Conservation (phyloP, 2,329 filamentous ascomycete genomes). For the Fonsecaea multimorphosa region DNA sequence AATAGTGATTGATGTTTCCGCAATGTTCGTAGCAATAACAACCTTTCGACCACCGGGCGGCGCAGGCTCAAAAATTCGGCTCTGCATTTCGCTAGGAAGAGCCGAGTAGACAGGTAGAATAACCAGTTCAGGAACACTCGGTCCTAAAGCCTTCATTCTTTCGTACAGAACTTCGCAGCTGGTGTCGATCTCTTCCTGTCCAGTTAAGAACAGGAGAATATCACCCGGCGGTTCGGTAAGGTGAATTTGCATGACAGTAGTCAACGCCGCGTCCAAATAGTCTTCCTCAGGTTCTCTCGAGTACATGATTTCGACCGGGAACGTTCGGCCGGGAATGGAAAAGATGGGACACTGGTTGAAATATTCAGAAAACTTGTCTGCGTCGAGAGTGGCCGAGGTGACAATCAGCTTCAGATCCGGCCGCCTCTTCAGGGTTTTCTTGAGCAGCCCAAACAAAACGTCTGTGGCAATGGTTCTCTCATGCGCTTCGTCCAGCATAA, state of each 20-base stretch:
- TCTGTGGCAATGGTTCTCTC: conserved; percentile 96
- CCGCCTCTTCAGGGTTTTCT: conserved; percentile 86
- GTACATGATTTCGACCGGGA: conserved; percentile 94
- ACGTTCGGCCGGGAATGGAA: conserved; percentile 92
- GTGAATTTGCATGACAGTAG: conserved; percentile 98
- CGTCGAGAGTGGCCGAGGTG: conserved; percentile 93
- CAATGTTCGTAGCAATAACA: conserved; percentile 97
- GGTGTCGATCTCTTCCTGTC: conserved; percentile 97
- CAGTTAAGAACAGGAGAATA: conserved; percentile 95
- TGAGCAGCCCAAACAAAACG: conserved; percentile 89
- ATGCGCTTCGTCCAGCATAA: conserved; percentile 98
- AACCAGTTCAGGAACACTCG: conserved; percentile 86
- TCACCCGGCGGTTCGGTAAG: conserved; percentile 90
- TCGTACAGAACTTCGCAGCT: conserved; percentile 91
- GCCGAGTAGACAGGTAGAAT: conserved; percentile 97
- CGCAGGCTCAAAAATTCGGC: conserved; percentile 90
- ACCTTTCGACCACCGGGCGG: conserved; percentile 87
- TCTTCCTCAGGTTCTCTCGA: conserved; percentile 93
- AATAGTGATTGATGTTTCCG: conserved; percentile 96
- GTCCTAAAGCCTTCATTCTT: conserved; percentile 92
- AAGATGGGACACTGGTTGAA: conserved; percentile 97
- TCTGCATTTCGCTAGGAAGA: conserved; percentile 91
- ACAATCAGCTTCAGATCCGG: conserved; percentile 94
- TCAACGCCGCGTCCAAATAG: conserved; percentile 90
- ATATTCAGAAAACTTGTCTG: conserved; percentile 95